Base-by-base conservation (phyloP, 805 yeast genomes). In the Vanderwaltozyma yarrowii region DNA sequence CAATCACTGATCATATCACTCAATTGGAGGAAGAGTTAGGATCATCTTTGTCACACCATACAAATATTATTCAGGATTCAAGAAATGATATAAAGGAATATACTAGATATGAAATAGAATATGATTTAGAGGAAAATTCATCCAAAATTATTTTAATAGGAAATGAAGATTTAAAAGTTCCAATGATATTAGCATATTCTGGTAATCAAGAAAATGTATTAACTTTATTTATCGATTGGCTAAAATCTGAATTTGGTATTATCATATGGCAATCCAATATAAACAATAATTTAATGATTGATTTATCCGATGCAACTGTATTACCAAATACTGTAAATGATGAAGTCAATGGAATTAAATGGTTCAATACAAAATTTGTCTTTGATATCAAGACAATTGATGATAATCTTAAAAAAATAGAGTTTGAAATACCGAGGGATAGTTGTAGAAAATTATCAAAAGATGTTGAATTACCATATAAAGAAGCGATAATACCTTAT, bases 361-460 rank as follows among this genome's bases (percentile, higher is more conserved):
- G 51, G 35, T 60, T 57, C 18, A 54, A 59, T 40, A 46, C 61
- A 7, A 56, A 51, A 29, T 35, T 61, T 6, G 29, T 42, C 8
- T 58, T 54, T 36, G 50, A 46, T 6, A 44, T 52, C 5, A 36
- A 30, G 5, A 56, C 63, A 3, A 41, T 41, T 6, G 36, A 41
- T 17, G 44, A 45, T 21, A 47, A 54, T 15, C 32, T 61, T 26
- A 46, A 41, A 10, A 40, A 37, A 12, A 44, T 61, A 11, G 47
- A 47, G 1, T 27, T 64, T 13, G 64, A 57, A 10, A 33, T 63
- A 11, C 41, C 43, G 3, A 51, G 50, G 31, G 41, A 30, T 11
- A 60, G 58, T 36, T 44, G 61, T 9, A 34, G 42, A 5, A 37
- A 42, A 11, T 44, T 63, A 19, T 33, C 45, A 3, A 36, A 32